A percentile compares a stretch with the other conserved stretches of the same genome.
These are phyloP conservation scores for Scutellaria galericulata DNA, from an alignment of 257 asterid genomes.

Conservation along the genomic window DNA sequence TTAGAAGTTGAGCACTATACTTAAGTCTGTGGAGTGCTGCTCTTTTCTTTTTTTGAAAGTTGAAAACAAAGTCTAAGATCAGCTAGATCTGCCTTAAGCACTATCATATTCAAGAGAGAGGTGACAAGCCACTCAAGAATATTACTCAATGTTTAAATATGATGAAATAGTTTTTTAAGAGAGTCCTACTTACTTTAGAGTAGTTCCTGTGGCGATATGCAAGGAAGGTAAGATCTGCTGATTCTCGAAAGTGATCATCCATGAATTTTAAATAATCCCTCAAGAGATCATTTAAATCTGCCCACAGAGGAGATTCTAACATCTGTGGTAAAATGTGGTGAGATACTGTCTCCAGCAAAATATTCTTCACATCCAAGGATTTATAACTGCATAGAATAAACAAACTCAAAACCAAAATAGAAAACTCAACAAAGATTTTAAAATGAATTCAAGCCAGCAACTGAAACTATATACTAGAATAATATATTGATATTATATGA, in stretches of 20 bases:
- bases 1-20: not conserved
- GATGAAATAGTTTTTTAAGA: conserved; percentile 9
- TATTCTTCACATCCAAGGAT: conserved; percentile 94
- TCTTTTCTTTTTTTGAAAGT: not conserved
- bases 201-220: conserved; percentile 95
- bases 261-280: conserved; percentile 77
- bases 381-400: conserved; percentile 65
- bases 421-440: conserved; percentile 21
- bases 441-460: conserved; percentile 9
- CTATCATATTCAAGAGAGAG: conserved; percentile 30
- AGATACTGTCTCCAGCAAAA: conserved; percentile 84
- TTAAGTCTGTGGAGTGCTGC: no score
- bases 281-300: conserved; percentile 65
- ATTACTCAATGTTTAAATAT: not conserved
- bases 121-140: conserved; percentile 7
- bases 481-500: conserved; percentile 3
- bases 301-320: conserved; percentile 88
- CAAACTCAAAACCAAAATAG: conserved; percentile 33
- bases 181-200: conserved; percentile 68
- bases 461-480: conserved; percentile 23
- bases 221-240: conserved; percentile 95
- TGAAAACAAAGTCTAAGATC: conserved; percentile 3
- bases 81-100: conserved; percentile 15
- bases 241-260: conserved; percentile 94
- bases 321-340: conserved; percentile 95